Base-by-base conservation (phyloP, 2,329 filamentous ascomycete genomes). In the Xylaria sp. region DNA sequence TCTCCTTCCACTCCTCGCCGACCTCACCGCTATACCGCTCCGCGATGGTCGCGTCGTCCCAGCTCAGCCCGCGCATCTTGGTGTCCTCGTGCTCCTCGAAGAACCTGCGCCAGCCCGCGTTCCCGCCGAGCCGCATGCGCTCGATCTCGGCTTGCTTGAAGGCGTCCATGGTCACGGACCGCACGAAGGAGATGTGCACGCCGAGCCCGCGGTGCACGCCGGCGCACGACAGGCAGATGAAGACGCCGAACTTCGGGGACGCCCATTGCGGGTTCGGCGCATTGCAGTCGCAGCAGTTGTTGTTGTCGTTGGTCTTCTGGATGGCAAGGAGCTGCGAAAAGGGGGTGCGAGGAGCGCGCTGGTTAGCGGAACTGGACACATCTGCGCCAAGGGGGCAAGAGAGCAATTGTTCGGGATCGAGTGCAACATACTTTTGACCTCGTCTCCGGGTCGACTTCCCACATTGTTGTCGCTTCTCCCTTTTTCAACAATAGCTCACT, bases 241-340 rank as follows among this genome's bases (percentile, higher is more conserved):
- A 99, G 81, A 97, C 93, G 79, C 95, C 95, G 80, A 99, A 97
- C 83, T 99, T 99, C 73, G 96, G 96, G 46, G 94, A 87, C 75
- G 96, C 95, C 96, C 96, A 99, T 91, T 99, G 96, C 71, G 96
- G 96, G 76, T 94, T 97, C 25, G 96, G 95, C 54, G 96, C 95
- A 79, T 91, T 91, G 86, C 96, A 99, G 84, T 99, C 96, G 84
- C 94, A 95, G 85, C 96, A 99, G 76, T 89, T 84, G 79, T 92
- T 94, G 83, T 99, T 99, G 75, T 91, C 90, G 75, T 94, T 91
- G 75, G 91, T 91, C 82, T 97, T 97, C 81, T 97, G 94, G 75
- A 98, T 94, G 71, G 93, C 90, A 73, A 94, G 90, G 79, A 99
- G 90, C 94, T 97, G 62, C 13, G 18, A 46, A 70, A 18, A 69